A percentile compares a stretch with the other conserved stretches of the same genome.
phyloP scores from a whole-genome alignment of 2,329 filamentous ascomycete species.

The Mollisiaceae sp. region DNA sequence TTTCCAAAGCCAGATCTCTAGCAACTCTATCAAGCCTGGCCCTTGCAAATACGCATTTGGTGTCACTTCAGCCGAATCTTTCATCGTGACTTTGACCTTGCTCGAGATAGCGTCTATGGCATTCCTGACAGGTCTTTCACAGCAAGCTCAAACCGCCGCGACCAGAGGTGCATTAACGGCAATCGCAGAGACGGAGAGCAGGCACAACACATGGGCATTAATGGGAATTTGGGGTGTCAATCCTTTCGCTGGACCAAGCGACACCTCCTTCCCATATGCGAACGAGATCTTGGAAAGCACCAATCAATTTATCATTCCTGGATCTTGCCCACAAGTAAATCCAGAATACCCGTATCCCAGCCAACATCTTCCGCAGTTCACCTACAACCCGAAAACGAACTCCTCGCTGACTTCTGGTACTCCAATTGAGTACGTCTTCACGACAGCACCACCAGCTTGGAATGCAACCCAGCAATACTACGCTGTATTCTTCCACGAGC shows the following conservation, averaged over 20 bases:
- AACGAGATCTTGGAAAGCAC: conserved; percentile 49
- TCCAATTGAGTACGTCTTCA: conserved; percentile 42
- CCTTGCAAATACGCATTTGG: conserved; percentile 44
- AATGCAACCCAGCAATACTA: conserved; percentile 43
- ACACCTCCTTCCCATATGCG: conserved; percentile 50
- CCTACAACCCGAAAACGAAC: conserved; percentile 36
- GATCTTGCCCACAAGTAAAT: conserved; percentile 45
- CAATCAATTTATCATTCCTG: conserved; percentile 42
- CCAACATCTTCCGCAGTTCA: conserved; percentile 45
- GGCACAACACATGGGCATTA: conserved; percentile 49
- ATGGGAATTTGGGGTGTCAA: conserved; percentile 48
- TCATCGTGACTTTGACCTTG: conserved; percentile 43
- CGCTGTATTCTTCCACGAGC: conserved; percentile 49
- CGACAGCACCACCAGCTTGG: conserved; percentile 39
- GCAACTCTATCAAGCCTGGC: conserved; percentile 49
- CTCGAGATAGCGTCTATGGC: conserved; percentile 48
- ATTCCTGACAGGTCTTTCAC: conserved; percentile 47
- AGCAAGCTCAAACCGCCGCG: conserved; percentile 42
- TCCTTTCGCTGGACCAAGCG: conserved; percentile 48
- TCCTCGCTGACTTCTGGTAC: conserved; percentile 42
- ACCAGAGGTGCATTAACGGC: conserved; percentile 47
- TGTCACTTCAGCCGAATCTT: conserved; percentile 32
- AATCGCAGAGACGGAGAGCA: conserved; percentile 46
- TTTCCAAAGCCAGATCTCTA: conserved; percentile 50
- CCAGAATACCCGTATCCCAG: conserved; percentile 46